Conservation (phyloP, 805 yeast species). For the Sugiyamaella marilandica region DNA sequence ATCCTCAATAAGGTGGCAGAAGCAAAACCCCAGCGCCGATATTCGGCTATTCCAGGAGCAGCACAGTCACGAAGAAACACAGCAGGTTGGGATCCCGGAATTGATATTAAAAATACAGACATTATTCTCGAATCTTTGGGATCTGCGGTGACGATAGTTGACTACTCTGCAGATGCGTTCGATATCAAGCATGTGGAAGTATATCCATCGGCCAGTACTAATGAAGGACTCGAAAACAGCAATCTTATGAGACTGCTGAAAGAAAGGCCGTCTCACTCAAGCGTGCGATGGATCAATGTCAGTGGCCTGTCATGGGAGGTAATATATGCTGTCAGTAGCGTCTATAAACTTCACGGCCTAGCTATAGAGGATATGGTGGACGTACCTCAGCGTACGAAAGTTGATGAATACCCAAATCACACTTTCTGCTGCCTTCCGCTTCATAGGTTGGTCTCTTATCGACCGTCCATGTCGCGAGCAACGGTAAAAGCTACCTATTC, state of each 20-base stretch:
- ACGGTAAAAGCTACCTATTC: not conserved
- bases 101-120: conserved; percentile 46
- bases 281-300: conserved; percentile 53
- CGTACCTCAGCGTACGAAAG: conserved; percentile 56
- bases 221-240: conserved; percentile 18
- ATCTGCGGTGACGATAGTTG: conserved; percentile 50
- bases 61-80: conserved; percentile 28
- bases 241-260: conserved; percentile 34
- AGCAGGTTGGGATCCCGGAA: conserved; percentile 58
- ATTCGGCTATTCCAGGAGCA: conserved; percentile 25
- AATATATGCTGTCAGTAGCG: conserved; percentile 42
- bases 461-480: conserved; percentile 6
- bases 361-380: conserved; percentile 62
- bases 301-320: conserved; percentile 63
- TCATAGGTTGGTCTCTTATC: conserved; percentile 35
- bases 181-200: conserved; percentile 43
- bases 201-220: conserved; percentile 20
- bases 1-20: not conserved
- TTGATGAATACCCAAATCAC: conserved; percentile 48
- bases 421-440: conserved; percentile 53
- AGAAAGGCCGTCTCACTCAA: conserved; percentile 43
- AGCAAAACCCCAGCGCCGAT: conserved; percentile 2
- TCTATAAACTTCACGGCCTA: conserved; percentile 47
- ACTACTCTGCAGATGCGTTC: conserved; percentile 43
- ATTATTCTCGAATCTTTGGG: conserved; percentile 50